phyloP scores from a whole-genome alignment of 73 alveolate species.

The Paramecium caudatum region DNA sequence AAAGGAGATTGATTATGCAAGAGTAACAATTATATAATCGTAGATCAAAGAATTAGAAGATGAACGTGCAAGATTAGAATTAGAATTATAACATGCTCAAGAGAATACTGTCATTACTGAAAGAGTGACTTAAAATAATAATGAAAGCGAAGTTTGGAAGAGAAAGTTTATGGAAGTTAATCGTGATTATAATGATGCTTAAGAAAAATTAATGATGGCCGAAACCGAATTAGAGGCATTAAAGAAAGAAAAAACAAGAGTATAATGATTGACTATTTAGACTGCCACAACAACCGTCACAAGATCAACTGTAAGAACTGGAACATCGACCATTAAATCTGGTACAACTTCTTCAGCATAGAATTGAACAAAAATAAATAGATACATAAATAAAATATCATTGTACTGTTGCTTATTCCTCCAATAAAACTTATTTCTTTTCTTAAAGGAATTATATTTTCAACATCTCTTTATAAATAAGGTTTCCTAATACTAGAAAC shows the following conservation, averaged over 20 bases:
- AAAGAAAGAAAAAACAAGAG: slow-evolving; percentile 47
- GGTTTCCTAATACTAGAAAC: slow-evolving; percentile 52
- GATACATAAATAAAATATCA: too few species aligned
- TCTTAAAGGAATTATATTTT: neutral
- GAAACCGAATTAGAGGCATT: slow-evolving; percentile 57
- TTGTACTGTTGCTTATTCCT: neutral
- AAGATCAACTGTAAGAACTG: slow-evolving; percentile 24
- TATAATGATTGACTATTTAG: neutral
- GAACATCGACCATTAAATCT: neutral
- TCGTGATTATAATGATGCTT: slow-evolving; percentile 37
- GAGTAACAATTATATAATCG: neutral
- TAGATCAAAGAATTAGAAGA: slow-evolving; percentile 38
- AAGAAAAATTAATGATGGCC: slow-evolving; percentile 29
- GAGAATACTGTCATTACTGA: slow-evolving; percentile 37
- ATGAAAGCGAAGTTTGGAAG: slow-evolving; percentile 49
- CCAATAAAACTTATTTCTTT: neutral
- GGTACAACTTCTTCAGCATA: too few species aligned
- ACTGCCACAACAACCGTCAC: slow-evolving; percentile 50
- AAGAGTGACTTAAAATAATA: slow-evolving; percentile 35
- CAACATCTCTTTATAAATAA: slow-evolving; percentile 39
- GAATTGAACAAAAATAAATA: too few species aligned
- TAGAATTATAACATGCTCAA: slow-evolving; percentile 18
- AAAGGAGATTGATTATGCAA: slow-evolving; percentile 52
- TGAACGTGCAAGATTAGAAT: neutral
- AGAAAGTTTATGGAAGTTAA: slow-evolving; percentile 8